Base-by-base conservation (phyloP, 2,329 filamentous ascomycete species). In the Stachybotrys elegans region DNA sequence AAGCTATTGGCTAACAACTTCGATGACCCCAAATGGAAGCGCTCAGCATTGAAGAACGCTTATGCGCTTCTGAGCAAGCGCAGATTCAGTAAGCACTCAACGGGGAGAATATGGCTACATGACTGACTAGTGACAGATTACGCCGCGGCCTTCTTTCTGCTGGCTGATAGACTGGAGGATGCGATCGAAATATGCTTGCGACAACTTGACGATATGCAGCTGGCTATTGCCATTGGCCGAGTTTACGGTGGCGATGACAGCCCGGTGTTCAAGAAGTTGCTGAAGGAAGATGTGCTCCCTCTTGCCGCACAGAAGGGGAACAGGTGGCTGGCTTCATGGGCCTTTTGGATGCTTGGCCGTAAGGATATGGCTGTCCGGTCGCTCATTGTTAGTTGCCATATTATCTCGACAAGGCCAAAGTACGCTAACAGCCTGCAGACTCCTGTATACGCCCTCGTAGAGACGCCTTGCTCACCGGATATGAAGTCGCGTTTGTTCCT, bases 271-370 rank as follows among this genome's bases (percentile, higher is more conserved):
- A 76, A 75, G 21, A 80, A 79, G 45, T 73, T 98, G 8, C 71
- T 98, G 2, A 80, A 88, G 55, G 86, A 95, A 11, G 86, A 85
- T 48, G 79, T 97, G 2, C 72, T 97, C 0, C 79, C 83, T 0
- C 68, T 87, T 49, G 93, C 93, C 16, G 82, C 86, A 0, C 76
- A 82, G 32, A 83, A 92, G 50, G 89, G 89, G 3, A 92, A 98
- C 58, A 78, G 92, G 45, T 98, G 93, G 92, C 79, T 95, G 46
- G 88, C 91, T 11, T 93, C 87, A 0, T 98, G 93, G 93, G 88
- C 88, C 3, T 95, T 95, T 60, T 95, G 89, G 85, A 88, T 95
- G 76, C 74, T 97, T 5, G 82, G 82, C 29, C 79, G 86, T 49
- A 81, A 84, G 48, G 87, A 94, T 52, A 86, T 90, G 73, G 87